Conservation (phyloP, 768 basidiomycete species). For the Suillus decipiens region DNA sequence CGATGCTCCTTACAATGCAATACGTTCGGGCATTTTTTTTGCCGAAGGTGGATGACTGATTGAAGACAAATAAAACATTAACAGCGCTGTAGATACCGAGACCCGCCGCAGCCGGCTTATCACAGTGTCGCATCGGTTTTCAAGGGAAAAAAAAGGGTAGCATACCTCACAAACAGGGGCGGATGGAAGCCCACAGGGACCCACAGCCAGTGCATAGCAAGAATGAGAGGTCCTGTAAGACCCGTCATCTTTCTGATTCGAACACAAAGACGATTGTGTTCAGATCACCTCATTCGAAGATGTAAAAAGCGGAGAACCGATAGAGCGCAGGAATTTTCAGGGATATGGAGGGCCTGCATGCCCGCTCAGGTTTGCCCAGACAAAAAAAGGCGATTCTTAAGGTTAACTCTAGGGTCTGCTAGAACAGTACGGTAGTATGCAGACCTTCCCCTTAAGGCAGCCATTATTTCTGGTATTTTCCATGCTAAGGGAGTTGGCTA, state of each 20-base stretch:
- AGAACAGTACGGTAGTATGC: too few relatives aligned
- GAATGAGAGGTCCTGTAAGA: background rate
- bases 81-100: background rate
- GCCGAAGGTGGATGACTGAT: background rate
- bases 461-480: slow-evolving; percentile 6
- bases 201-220: background rate
- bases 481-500: slow-evolving; percentile 9
- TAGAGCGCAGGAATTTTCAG: slow-evolving; percentile 1
- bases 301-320: background rate
- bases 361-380: background rate
- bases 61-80: background rate
- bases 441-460: background rate
- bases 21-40: background rate
- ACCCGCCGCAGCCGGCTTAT: background rate
- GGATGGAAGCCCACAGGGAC: background rate
- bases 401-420: background rate
- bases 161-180: background rate
- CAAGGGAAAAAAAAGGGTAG: background rate
- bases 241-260: background rate
- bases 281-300: background rate
- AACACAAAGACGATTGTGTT: background rate
- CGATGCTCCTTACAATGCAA: background rate
- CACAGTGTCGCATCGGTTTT: background rate
- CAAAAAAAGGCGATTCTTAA: background rate
- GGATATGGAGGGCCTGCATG: background rate